A percentile compares a stretch with the other conserved stretches of the same genome.
Evolutionary conservation across 2,329 filamentous ascomycete genomes (phyloP).

Genomic region (Fusarium austroafricanum): DNA sequence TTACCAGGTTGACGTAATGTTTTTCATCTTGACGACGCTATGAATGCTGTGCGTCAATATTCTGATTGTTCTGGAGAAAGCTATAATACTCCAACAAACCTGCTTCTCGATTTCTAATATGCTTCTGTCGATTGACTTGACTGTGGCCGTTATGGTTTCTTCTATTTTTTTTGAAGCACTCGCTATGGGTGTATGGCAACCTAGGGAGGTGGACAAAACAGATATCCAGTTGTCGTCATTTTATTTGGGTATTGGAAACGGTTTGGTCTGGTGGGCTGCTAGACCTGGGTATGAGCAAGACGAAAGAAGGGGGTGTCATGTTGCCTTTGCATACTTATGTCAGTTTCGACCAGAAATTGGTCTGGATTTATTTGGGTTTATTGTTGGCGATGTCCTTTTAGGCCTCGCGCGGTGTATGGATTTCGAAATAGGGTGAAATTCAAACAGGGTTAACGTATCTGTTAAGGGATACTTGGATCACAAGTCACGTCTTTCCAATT

Average conservation of each 20-base stretch:
- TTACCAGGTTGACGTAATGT: slow-evolving; percentile 43
- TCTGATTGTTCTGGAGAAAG: slow-evolving; percentile 8
- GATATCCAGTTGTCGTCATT: slow-evolving; percentile 6
- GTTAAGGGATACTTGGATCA: slow-evolving; percentile 12
- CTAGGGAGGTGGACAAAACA: slow-evolving; percentile 20
- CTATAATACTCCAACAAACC: slow-evolving; percentile 4
- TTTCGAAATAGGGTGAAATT: slow-evolving; percentile 27
- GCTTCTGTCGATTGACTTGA: slow-evolving; percentile 14
- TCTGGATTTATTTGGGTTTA: slow-evolving; percentile 13
- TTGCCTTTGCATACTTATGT: slow-evolving; percentile 29
- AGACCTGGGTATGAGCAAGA: slow-evolving; percentile 15
- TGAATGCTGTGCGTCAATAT: slow-evolving; percentile 43
- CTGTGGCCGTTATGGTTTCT: not conserved
- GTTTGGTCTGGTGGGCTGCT: slow-evolving; percentile 13
- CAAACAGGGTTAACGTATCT: slow-evolving; percentile 19
- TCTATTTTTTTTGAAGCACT: slow-evolving; percentile 16
- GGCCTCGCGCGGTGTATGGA: slow-evolving; percentile 25
- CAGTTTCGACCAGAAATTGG: slow-evolving; percentile 18
- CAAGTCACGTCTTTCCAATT: slow-evolving; percentile 10
- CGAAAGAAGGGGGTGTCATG: slow-evolving; percentile 9
- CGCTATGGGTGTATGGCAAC: slow-evolving; percentile 1
- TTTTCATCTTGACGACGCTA: slow-evolving; percentile 45
- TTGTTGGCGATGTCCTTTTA: slow-evolving; percentile 17
- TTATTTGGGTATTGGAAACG: not conserved
- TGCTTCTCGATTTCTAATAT: not conserved